phyloP scores from a whole-genome alignment of 345 rosid genomes.

The Mallotus nudiflorus region DNA sequence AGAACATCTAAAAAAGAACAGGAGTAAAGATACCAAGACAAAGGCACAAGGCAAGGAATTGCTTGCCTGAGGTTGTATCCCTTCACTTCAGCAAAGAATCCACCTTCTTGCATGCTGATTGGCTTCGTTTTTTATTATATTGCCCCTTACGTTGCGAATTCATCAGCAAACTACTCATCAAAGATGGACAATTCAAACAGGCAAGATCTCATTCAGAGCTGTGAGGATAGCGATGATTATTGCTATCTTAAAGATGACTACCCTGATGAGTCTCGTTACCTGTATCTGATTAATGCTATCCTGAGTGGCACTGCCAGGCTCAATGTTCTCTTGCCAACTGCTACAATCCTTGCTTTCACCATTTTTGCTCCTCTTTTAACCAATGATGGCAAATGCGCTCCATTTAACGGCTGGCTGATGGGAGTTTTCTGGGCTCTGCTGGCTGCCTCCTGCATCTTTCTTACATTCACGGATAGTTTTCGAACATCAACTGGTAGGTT shows the following conservation, averaged over 20 bases:
- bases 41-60: neutral
- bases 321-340: conserved; percentile 52
- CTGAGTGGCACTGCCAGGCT: conserved; percentile 53
- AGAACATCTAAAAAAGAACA: too few species aligned
- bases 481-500: conserved; percentile 40
- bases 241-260: conserved; percentile 34
- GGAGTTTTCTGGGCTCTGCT: conserved; percentile 30
- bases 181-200: conserved; percentile 26
- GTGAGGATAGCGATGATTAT: conserved; percentile 9
- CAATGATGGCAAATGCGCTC: conserved; percentile 43
- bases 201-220: conserved; percentile 18
- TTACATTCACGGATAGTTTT: conserved; percentile 48
- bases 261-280: conserved; percentile 36
- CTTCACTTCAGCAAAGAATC: conserved; percentile 14
- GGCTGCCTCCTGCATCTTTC: conserved; percentile 45
- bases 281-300: conserved; percentile 41
- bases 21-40: neutral
- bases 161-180: too few species aligned
- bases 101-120: too few species aligned
- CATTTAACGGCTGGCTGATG: conserved; percentile 41
- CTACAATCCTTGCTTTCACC: conserved; percentile 51
- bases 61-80: conserved; percentile 9
- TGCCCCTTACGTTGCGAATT: neutral
- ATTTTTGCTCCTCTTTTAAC: conserved; percentile 54
- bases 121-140: neutral